Percentiles rank a stretch among this genome's conserved stretches.
phyloP scores from a whole-genome alignment of 2,329 filamentous ascomycete genomes.

The Sporothrix brunneoviolacea region DNA sequence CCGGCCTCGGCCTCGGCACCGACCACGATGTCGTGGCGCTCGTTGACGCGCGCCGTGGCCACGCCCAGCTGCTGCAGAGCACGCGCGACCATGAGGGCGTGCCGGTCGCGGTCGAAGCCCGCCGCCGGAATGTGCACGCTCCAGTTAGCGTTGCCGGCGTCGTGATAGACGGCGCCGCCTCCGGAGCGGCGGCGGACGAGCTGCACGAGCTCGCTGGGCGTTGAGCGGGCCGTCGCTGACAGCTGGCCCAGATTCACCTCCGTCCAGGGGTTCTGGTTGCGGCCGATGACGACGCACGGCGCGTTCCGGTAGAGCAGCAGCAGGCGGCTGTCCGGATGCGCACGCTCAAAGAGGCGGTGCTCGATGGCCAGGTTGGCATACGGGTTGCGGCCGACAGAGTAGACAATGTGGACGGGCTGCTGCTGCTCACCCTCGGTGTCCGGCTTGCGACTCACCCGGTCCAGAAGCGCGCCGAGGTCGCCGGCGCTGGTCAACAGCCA shows the following conservation, averaged over 20 bases:
- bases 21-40: slow-evolving; percentile 87
- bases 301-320: slow-evolving; percentile 85
- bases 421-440: neutral
- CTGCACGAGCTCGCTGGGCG: slow-evolving; percentile 29
- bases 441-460: slow-evolving; percentile 1
- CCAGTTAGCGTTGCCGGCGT: slow-evolving; percentile 89
- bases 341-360: slow-evolving; percentile 75
- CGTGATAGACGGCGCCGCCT: slow-evolving; percentile 91
- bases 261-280: slow-evolving; percentile 97
- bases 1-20: slow-evolving; percentile 31
- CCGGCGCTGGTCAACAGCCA: neutral
- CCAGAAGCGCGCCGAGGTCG: slow-evolving; percentile 7
- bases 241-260: slow-evolving; percentile 72
- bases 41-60: slow-evolving; percentile 65
- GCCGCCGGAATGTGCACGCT: slow-evolving; percentile 77
- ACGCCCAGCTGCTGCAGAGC: slow-evolving; percentile 66
- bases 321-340: slow-evolving; percentile 63
- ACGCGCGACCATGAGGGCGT: slow-evolving; percentile 89
- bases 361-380: slow-evolving; percentile 92
- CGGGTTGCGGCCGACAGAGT: slow-evolving; percentile 63
- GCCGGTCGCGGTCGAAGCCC: slow-evolving; percentile 73
- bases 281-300: slow-evolving; percentile 82
- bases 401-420: slow-evolving; percentile 58
- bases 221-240: slow-evolving; percentile 13
- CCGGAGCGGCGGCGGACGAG: slow-evolving; percentile 82